Conservation (phyloP, 257 asterid genomes). For the Eucommia ulmoides region DNA sequence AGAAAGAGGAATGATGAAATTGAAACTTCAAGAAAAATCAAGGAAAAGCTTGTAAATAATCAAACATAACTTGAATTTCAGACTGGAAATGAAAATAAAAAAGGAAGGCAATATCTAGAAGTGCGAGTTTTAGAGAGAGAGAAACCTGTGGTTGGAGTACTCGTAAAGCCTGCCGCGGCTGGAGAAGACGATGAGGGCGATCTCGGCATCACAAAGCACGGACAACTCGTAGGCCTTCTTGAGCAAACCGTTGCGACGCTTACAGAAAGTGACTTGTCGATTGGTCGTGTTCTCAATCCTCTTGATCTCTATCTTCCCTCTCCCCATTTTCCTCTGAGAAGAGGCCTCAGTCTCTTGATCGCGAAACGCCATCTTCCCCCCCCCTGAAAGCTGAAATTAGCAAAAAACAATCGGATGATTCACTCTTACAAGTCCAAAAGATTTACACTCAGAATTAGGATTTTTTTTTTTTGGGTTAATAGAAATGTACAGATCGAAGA, state of each 20-base stretch:
- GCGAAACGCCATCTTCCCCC: slow-evolving; percentile 58
- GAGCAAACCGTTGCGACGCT: slow-evolving; percentile 70
- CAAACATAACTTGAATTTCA: too few relatives aligned
- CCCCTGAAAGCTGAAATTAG: slow-evolving; percentile 32
- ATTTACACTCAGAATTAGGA: neutral
- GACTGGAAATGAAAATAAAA: too few relatives aligned
- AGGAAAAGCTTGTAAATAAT: too few relatives aligned
- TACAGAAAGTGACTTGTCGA: slow-evolving; percentile 86
- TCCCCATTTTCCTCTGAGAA: slow-evolving; percentile 42
- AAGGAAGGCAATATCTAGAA: neutral
- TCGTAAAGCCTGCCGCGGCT: slow-evolving; percentile 81
- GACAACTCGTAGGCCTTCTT: slow-evolving; percentile 89
- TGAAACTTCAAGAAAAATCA: too few relatives aligned
- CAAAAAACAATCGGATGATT: neutral
- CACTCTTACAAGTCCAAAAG: neutral
- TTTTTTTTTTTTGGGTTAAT: too few relatives aligned
- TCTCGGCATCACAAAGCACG: slow-evolving; percentile 83
- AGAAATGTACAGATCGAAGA: neutral
- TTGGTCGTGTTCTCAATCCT: slow-evolving; percentile 80
- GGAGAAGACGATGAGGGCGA: slow-evolving; percentile 84
- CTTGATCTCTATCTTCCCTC: slow-evolving; percentile 84
- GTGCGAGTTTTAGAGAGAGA: too few relatives aligned
- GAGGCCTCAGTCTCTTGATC: slow-evolving; percentile 47
- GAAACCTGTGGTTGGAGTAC: slow-evolving; percentile 73
- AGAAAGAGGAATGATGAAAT: too few relatives aligned